These are phyloP conservation scores for Bathelium albidoporum DNA, from an alignment of 495 filamentous ascomycete genomes.

Conservation along the genomic window DNA sequence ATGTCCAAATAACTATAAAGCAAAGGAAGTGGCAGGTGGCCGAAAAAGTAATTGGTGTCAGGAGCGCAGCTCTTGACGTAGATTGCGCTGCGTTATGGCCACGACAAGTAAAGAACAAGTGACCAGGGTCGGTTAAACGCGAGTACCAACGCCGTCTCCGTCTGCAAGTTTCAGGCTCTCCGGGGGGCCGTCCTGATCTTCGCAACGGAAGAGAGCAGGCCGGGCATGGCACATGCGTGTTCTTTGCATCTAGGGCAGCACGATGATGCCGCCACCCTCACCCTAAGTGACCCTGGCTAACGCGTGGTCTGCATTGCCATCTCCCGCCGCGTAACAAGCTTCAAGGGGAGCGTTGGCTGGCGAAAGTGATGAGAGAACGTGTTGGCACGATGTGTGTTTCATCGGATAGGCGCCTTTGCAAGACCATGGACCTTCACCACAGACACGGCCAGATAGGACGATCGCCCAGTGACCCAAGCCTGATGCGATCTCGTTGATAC, in stretches of 20 bases:
- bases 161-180: neutral
- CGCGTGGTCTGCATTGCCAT: neutral
- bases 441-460: neutral
- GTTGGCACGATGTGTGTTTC: neutral
- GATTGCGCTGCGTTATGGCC: neutral
- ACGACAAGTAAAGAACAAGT: neutral
- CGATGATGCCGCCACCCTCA: neutral
- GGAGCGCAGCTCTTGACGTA: conserved; percentile 4
- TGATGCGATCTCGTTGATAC: neutral
- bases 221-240: neutral
- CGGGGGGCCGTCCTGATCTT: neutral
- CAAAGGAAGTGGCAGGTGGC: neutral
- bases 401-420: neutral
- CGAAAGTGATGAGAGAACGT: neutral
- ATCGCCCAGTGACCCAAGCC: neutral
- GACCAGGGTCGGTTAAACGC: neutral
- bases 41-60: neutral
- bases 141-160: neutral
- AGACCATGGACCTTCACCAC: neutral
- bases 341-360: neutral
- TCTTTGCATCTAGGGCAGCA: neutral
- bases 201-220: neutral
- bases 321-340: neutral
- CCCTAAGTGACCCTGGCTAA: neutral
- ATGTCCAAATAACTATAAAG: neutral